A percentile compares a stretch with the other conserved stretches of the same genome.
Conservation (phyloP, 2,329 filamentous ascomycete species). For the Kalmusia sp. region DNA sequence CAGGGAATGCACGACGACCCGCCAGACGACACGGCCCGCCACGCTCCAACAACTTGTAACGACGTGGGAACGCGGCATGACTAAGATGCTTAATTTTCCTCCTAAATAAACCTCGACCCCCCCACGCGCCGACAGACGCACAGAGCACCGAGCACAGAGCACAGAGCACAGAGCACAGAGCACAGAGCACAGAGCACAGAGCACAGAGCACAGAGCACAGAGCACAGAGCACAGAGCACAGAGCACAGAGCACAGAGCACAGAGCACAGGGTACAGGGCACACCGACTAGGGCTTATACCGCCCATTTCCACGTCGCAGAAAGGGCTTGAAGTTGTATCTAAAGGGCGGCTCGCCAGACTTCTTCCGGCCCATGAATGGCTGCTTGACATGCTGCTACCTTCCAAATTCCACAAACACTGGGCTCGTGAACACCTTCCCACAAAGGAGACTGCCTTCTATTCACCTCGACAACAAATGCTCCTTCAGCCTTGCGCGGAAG, state of each 20-base stretch:
- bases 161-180: too few species aligned
- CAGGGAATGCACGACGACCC: not conserved
- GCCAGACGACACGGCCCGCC: not conserved
- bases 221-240: too few species aligned
- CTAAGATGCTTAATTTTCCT: conserved; percentile 10
- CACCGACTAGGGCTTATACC: too few species aligned
- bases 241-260: too few species aligned
- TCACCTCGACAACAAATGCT: not conserved
- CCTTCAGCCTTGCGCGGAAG: not conserved
- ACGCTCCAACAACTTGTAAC: too few species aligned
- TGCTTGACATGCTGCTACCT: not conserved
- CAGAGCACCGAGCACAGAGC: too few species aligned
- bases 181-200: too few species aligned
- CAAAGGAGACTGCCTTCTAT: not conserved
- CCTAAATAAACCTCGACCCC: too few species aligned
- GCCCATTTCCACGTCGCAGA: too few species aligned
- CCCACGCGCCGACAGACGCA: too few species aligned
- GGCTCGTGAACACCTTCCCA: not conserved
- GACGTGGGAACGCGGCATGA: not conserved
- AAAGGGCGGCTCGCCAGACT: not conserved
- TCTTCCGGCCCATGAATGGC: not conserved
- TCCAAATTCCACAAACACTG: not conserved
- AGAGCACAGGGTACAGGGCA: too few species aligned
- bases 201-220: too few species aligned
- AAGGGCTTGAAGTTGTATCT: not conserved